phyloP scores from a whole-genome alignment of 352 stramenopile genomes.

The Pythium oligandrum region DNA sequence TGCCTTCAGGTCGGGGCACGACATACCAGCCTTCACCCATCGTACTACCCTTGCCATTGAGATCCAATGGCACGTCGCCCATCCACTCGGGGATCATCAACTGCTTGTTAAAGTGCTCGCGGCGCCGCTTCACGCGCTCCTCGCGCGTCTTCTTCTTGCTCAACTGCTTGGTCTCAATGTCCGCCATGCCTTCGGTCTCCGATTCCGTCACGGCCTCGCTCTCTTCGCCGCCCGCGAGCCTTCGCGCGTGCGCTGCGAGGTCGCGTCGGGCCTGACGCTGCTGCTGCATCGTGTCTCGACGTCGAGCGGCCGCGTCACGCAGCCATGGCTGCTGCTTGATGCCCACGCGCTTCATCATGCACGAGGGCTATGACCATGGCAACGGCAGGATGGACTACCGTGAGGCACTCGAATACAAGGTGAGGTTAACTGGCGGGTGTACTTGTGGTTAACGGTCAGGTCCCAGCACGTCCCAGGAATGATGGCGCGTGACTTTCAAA shows the following conservation, averaged over 20 bases:
- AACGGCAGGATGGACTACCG: too few species aligned
- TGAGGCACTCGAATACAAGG: too few species aligned
- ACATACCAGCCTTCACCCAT: conserved; percentile 87
- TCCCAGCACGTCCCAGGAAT: too few species aligned
- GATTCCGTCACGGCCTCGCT: conserved; percentile 18
- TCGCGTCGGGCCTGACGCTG: conserved; percentile 76
- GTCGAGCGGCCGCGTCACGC: conserved; percentile 47
- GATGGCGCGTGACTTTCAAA: too few species aligned
- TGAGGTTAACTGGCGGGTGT: too few species aligned
- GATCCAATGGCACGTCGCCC: conserved; percentile 72
- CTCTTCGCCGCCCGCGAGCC: conserved; percentile 38
- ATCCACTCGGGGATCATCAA: conserved; percentile 90
- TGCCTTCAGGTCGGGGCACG: conserved; percentile 87
- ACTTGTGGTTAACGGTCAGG: too few species aligned
- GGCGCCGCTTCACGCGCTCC: conserved; percentile 66
- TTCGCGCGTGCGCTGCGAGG: conserved; percentile 70
- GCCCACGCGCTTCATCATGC: conserved; percentile 32
- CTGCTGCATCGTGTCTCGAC: conserved; percentile 49
- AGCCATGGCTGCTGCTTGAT: conserved; percentile 72
- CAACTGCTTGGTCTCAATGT: conserved; percentile 27
- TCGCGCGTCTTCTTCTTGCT: conserved; percentile 66
- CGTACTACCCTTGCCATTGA: conserved; percentile 73
- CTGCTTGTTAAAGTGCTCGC: conserved; percentile 76
- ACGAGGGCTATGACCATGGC: too few species aligned
- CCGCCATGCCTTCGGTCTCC: conserved; percentile 23